These are phyloP conservation scores for Ormosia semicastrata DNA, from an alignment of 306 rosid genomes.

Conservation along the genomic window DNA sequence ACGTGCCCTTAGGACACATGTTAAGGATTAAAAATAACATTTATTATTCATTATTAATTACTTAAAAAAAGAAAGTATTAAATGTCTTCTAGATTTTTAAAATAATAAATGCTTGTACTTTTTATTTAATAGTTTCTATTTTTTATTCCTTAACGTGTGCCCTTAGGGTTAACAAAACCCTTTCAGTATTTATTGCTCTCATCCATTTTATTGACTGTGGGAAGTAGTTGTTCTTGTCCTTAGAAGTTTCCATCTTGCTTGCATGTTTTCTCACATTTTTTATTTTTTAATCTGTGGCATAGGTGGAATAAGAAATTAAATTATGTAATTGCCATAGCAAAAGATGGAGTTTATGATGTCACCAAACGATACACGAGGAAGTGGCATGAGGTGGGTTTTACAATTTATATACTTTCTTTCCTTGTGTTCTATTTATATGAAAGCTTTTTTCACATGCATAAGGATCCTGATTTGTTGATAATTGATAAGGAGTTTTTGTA, in stretches of 20 bases:
- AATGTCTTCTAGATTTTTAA: too few species aligned
- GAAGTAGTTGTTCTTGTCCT: conserved; percentile 10
- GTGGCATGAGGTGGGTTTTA: conserved; percentile 76
- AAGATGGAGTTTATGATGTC: conserved; percentile 82
- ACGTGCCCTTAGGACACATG: too few species aligned
- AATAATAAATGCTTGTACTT: too few species aligned
- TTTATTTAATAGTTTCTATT: too few species aligned
- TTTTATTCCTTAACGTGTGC: too few species aligned
- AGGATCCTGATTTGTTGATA: conserved; percentile 3
- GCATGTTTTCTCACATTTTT: background rate
- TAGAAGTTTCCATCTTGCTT: conserved; percentile 14
- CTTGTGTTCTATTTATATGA: background rate
- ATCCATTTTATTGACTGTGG: conserved; percentile 22
- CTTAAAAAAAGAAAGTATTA: too few species aligned
- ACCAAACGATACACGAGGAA: conserved; percentile 91
- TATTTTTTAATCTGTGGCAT: background rate
- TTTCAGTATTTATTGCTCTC: conserved; percentile 10
- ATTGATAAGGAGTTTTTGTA: background rate
- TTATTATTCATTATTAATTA: too few species aligned
- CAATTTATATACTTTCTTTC: conserved; percentile 1
- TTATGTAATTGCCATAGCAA: conserved; percentile 72
- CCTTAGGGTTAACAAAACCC: too few species aligned
- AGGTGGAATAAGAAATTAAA: conserved; percentile 89
- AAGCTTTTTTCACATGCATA: background rate
- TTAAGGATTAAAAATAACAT: too few species aligned